These are phyloP conservation scores for Ceratocystiopsis minuta DNA, from an alignment of 2,329 filamentous ascomycete species.

Conservation along the genomic window DNA sequence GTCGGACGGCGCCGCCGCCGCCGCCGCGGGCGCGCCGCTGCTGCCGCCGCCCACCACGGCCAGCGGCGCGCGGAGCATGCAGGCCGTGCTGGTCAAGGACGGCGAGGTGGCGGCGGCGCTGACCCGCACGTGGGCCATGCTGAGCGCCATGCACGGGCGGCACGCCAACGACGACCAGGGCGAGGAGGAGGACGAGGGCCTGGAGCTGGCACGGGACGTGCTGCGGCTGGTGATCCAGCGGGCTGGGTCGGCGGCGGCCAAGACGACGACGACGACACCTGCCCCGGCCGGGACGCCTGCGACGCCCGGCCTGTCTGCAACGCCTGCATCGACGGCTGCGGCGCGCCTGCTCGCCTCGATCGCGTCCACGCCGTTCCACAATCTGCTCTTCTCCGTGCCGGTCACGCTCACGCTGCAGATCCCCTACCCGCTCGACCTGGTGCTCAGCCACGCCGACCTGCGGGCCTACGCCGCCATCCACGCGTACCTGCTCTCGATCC, in stretches of 20 bases:
- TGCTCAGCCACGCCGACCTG: conserved; percentile 60
- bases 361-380: conserved; percentile 47
- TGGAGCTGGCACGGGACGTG: conserved; percentile 67
- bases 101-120: conserved; percentile 68
- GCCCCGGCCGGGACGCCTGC: conserved; percentile 17
- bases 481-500: conserved; percentile 70
- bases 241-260: conserved; percentile 22
- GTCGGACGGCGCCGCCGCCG: conserved; percentile 20
- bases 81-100: conserved; percentile 59
- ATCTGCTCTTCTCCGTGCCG: conserved; percentile 64
- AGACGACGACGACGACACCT: conserved; percentile 3
- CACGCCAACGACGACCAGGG: conserved; percentile 47
- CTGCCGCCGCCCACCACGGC: conserved; percentile 3
- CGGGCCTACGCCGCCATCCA: conserved; percentile 71
- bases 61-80: conserved; percentile 31
- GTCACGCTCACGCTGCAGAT: conserved; percentile 55
- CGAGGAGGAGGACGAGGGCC: conserved; percentile 61
- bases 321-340: background rate
- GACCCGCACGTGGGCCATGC: conserved; percentile 56
- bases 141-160: conserved; percentile 55
- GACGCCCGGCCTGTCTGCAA: background rate
- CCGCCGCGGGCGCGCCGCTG: background rate
- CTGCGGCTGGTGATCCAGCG: conserved; percentile 49
- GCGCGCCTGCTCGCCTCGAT: conserved; percentile 12
- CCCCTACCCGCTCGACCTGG: conserved; percentile 67